A percentile compares a stretch with the other conserved stretches of the same genome.
Evolutionary conservation across 345 rosid species (phyloP).

Genomic region (Gynandropsis gynandra): DNA sequence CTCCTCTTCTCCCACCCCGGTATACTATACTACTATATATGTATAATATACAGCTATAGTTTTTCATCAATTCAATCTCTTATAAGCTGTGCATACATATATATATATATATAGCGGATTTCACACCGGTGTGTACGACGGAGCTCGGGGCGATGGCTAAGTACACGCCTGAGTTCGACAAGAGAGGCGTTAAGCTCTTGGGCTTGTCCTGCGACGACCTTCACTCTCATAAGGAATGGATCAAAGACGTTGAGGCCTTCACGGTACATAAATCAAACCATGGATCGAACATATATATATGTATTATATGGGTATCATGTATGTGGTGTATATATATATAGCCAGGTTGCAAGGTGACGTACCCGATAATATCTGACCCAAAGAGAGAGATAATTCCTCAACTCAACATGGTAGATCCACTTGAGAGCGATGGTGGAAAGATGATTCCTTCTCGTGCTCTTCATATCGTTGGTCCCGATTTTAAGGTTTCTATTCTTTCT

Average conservation of each 20-base stretch:
- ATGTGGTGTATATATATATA: constrained; percentile 16
- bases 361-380: constrained; percentile 69
- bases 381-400: constrained; percentile 44
- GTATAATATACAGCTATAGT: not conserved
- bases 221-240: constrained; percentile 56
- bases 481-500: constrained; percentile 33
- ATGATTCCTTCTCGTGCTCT: constrained; percentile 60
- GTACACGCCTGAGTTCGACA: constrained; percentile 39
- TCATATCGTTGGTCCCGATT: constrained; percentile 60
- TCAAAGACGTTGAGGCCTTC: constrained; percentile 67
- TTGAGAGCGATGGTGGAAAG: constrained; percentile 41
- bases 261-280: constrained; percentile 26
- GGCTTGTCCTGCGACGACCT: constrained; percentile 76
- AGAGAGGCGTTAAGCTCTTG: constrained; percentile 63
- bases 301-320: not conserved
- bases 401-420: constrained; percentile 80
- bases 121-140: constrained; percentile 80
- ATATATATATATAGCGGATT: constrained; percentile 43
- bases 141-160: constrained; percentile 66
- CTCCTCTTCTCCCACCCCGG: constrained; percentile 81
- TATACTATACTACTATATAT: not conserved
- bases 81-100: no score
- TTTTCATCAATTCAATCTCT: not conserved
- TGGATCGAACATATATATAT: no score
- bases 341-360: constrained; percentile 56